Evolutionary conservation across 345 rosid genomes (phyloP), one percentile per base, ranked within the genome.

Genomic region (Excoecaria agallocha): DNA sequence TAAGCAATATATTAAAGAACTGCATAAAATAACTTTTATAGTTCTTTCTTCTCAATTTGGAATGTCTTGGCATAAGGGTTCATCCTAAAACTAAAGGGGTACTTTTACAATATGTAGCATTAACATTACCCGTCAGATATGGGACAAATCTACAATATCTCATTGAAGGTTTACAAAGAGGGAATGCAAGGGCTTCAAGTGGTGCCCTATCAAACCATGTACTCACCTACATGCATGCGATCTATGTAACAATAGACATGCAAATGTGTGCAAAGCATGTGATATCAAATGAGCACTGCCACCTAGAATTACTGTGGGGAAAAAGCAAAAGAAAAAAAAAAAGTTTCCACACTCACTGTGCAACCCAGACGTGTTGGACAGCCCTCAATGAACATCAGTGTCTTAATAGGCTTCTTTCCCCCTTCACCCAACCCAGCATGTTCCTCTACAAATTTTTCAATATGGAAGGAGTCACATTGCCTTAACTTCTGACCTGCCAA

Each of bases 321-420:
- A 30, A 37, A 49, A 16, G 39, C 8, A 52, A 50, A 17, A 19
- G 62, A 3, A 69, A 52, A 17, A 69, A 45, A 4, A 70, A 59
- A 6, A 9, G 38, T n/a, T 41, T 49, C n/a, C 48, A 77, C 3
- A 88, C 98, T 90, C 69, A 95, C 99, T 50, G 99, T 95, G 84
- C 96, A 95, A 66, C 96, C 98, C 64, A 90, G 81, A 75, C 80
- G 87, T 41, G 88, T 88, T 43, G 94, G 91, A 70, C 91, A 95
- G 66, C 97, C 98, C 80, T 93, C 96, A 67, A 95, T 73, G 76
- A 93, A 93, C 99, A 95, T 91, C 81, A 95, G 81, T 49, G 99
- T 93, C 80, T 91, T 95, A 74, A 84, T 87, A 63, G 92, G 92
- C 74, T 82, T 88, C 81, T 89, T 93, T 58, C 91, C 94, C 25